phyloP scores from a whole-genome alignment of 164 flowering plant genomes.

The Akebia trifoliata region DNA sequence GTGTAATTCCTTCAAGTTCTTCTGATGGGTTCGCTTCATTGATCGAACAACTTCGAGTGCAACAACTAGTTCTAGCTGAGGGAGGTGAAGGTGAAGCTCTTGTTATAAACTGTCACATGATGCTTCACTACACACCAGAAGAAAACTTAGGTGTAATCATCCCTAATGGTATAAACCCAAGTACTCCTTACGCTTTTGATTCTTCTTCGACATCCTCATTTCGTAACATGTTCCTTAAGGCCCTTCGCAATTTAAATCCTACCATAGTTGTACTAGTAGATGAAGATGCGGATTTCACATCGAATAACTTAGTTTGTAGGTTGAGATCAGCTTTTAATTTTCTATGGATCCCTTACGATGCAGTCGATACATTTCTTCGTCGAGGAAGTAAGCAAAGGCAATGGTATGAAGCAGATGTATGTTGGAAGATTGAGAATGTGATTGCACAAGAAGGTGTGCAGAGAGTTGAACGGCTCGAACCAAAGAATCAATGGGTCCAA shows the following conservation, averaged over 20 bases:
- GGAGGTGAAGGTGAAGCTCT: slow-evolving; percentile 46
- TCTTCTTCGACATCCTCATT: slow-evolving; percentile 14
- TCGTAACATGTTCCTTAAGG: slow-evolving; percentile 48
- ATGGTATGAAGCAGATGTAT: slow-evolving; percentile 77
- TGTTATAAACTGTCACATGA: slow-evolving; percentile 81
- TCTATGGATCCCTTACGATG: slow-evolving; percentile 85
- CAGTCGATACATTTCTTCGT: slow-evolving; percentile 67
- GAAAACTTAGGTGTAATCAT: slow-evolving; percentile 35
- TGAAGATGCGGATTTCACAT: slow-evolving; percentile 85
- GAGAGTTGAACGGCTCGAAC: slow-evolving; percentile 75
- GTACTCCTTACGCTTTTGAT: slow-evolving; percentile 12
- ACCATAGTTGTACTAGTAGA: slow-evolving; percentile 64
- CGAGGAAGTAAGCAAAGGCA: slow-evolving; percentile 66
- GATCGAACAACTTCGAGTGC: slow-evolving; percentile 52
- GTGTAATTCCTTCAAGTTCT: slow-evolving; percentile 51
- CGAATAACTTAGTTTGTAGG: slow-evolving; percentile 52
- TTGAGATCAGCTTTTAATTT: slow-evolving; percentile 77
- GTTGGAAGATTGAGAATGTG: slow-evolving; percentile 90
- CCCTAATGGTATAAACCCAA: slow-evolving; percentile 12
- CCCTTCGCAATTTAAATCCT: slow-evolving; percentile 61
- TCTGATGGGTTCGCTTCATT: slow-evolving; percentile 61
- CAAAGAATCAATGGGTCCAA: slow-evolving; percentile 66
- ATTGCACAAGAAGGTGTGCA: slow-evolving; percentile 60
- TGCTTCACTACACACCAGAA: slow-evolving; percentile 72
- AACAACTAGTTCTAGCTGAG: slow-evolving; percentile 28